Conservation (phyloP, 768 basidiomycete species). For the Tremella mesenterica region DNA sequence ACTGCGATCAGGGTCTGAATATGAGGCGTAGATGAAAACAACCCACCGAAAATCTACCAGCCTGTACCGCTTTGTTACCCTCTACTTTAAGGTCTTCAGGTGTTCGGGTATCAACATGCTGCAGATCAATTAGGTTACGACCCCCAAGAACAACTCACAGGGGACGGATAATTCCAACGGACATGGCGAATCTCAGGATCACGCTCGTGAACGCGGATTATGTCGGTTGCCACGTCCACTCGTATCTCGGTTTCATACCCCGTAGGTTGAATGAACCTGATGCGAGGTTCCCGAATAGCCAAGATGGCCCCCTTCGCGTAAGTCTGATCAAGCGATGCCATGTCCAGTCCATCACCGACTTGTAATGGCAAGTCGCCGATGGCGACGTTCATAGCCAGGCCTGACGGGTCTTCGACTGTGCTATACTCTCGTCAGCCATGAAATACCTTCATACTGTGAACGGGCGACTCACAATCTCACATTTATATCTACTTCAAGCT, state of each 20-base stretch:
- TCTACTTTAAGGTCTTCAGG: not conserved
- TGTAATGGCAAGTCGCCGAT: not conserved
- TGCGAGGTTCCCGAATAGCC: slow-evolving; percentile 4
- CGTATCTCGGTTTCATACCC: not conserved
- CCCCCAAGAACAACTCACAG: not conserved
- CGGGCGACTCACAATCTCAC: slow-evolving; percentile 1
- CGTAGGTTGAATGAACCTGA: not conserved
- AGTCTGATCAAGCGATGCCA: not conserved
- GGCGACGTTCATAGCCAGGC: not conserved
- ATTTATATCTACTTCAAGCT: not conserved
- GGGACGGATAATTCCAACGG: not conserved
- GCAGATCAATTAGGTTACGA: not conserved
- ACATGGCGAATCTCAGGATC: not conserved
- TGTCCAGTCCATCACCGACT: not conserved
- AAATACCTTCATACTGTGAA: not conserved
- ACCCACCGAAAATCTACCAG: not conserved
- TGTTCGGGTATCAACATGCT: not conserved
- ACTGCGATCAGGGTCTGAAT: not conserved
- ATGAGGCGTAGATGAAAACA: not conserved
- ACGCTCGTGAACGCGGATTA: not conserved
- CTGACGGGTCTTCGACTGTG: not conserved
- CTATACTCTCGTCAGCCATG: not conserved
- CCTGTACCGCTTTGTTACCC: slow-evolving; percentile 2
- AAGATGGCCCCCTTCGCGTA: slow-evolving; percentile 2
- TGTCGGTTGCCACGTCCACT: not conserved